Evolutionary conservation across 164 flowering plant species (phyloP).

Genomic region (Chimonanthus salicifolius): DNA sequence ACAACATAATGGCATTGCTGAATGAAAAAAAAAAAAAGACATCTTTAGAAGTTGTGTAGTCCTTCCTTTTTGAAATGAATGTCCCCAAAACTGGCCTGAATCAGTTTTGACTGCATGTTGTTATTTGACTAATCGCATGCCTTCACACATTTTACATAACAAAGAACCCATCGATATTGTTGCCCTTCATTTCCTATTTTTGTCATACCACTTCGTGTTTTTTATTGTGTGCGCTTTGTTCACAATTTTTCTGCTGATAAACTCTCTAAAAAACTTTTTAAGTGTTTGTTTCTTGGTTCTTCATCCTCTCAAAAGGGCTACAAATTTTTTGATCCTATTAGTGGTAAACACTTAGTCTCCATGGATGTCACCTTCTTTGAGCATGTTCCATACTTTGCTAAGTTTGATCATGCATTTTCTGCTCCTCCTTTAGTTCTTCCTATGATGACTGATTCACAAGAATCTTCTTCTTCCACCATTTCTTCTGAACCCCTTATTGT

Average conservation of each 20-base stretch:
- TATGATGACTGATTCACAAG: not conserved
- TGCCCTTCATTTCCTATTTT: not conserved
- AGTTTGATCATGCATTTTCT: not conserved
- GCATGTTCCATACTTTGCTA: not conserved
- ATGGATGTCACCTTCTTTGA: not conserved
- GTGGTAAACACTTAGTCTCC: not conserved
- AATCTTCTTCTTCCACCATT: not conserved
- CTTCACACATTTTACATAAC: not conserved
- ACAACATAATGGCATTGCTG: too few relatives aligned
- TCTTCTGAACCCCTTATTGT: not conserved
- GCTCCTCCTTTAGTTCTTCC: not conserved
- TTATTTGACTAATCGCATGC: not conserved
- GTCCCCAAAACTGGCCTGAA: not conserved
- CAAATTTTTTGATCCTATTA: not conserved
- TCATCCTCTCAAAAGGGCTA: not conserved
- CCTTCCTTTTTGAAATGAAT: not conserved
- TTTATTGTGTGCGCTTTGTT: not conserved
- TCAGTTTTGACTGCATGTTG: not conserved
- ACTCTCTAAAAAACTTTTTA: not conserved
- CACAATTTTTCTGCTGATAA: not conserved
- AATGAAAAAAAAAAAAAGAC: too few relatives aligned
- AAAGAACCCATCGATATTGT: not conserved
- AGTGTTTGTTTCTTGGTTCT: not conserved
- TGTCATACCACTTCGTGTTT: not conserved
- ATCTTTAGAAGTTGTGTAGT: not conserved